Evolutionary conservation across 2,329 filamentous ascomycete species (phyloP).

Genomic region (Colletotrichum eremochloae): DNA sequence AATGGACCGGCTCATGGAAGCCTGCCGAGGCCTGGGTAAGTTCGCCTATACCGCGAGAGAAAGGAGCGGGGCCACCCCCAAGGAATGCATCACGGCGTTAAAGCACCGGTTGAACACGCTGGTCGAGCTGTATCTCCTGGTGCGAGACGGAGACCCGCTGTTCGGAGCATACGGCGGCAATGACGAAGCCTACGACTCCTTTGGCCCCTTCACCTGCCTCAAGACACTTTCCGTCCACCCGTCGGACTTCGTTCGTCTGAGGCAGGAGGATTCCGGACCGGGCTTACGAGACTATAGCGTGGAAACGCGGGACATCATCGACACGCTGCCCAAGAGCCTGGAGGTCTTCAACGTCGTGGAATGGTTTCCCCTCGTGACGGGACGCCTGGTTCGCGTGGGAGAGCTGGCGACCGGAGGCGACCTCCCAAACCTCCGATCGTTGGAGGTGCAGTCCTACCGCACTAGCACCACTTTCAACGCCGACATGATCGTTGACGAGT

Average conservation of each 20-base stretch:
- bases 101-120: background rate
- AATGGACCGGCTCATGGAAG: background rate
- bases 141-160: background rate
- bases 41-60: background rate
- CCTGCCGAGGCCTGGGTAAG: background rate
- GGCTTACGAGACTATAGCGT: no score
- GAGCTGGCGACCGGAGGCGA: background rate
- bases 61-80: no score
- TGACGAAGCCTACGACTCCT: background rate
- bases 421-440: background rate
- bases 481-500: background rate
- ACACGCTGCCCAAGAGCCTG: background rate
- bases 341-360: background rate
- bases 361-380: rapidly evolving
- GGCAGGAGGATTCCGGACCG: no score
- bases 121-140: background rate
- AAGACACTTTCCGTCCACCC: background rate
- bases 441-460: background rate
- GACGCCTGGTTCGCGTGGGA: rapidly evolving
- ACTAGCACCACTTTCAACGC: no score
- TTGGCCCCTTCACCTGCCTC: background rate
- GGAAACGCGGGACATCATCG: background rate
- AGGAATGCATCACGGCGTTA: background rate
- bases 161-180: no score
- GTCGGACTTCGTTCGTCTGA: background rate